Conservation (phyloP, 1,139 yeast genomes). For the Magnusiomyces magnusii region DNA sequence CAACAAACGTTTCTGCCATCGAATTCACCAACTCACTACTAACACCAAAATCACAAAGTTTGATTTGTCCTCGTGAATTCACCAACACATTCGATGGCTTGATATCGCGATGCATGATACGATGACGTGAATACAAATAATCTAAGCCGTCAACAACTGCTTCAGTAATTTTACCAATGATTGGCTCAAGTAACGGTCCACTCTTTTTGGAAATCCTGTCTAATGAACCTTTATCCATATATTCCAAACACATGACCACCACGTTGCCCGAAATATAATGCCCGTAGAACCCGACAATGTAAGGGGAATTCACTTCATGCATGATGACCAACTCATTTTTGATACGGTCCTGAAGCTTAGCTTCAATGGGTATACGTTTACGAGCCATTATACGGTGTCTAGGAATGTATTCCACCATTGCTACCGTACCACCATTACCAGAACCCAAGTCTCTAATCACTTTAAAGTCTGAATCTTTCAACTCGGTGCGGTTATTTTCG, state of each 20-base stretch:
- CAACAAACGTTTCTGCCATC: conserved; percentile 94
- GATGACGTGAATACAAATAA: conserved; percentile 71
- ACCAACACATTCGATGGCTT: conserved; percentile 84
- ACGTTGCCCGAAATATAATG: conserved; percentile 65
- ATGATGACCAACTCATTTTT: conserved; percentile 81
- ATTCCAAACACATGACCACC: conserved; percentile 89
- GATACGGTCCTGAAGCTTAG: conserved; percentile 78
- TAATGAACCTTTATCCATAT: conserved; percentile 89
- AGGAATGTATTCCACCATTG: conserved; percentile 82
- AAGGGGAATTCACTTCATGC: conserved; percentile 79
- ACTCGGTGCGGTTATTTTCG: conserved; percentile 44
- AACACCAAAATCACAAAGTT: conserved; percentile 91
- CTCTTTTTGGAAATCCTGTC: conserved; percentile 57
- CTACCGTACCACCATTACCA: conserved; percentile 92
- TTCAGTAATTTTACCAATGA: conserved; percentile 65
- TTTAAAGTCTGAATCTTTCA: conserved; percentile 62
- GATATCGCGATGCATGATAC: conserved; percentile 87
- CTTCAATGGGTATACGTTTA: conserved; percentile 79
- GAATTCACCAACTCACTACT: conserved; percentile 86
- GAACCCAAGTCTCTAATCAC: conserved; percentile 74
- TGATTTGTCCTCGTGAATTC: conserved; percentile 71
- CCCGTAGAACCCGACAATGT: conserved; percentile 83
- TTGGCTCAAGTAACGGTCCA: conserved; percentile 55
- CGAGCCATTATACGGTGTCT: conserved; percentile 86
- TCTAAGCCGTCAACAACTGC: conserved; percentile 75